phyloP scores from a whole-genome alignment of 371 early-diverging fungal species.

The Mortierella sp. region DNA sequence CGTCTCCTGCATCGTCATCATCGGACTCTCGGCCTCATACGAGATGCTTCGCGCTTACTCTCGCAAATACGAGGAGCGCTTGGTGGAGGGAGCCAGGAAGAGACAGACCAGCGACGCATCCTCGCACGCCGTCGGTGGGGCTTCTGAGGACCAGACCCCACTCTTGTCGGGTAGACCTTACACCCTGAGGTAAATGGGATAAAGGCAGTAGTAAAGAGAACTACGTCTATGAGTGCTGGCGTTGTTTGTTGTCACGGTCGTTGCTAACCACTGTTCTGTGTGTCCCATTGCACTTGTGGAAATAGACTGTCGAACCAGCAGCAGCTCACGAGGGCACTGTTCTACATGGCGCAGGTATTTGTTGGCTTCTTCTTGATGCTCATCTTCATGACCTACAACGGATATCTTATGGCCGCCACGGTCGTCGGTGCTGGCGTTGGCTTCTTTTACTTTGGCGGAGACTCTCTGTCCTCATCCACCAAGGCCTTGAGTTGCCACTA shows the following conservation, averaged over 20 bases:
- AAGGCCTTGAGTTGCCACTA: constrained; percentile 66
- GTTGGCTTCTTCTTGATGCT: constrained; percentile 87
- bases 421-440: constrained; percentile 82
- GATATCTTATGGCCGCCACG: constrained; percentile 79
- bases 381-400: constrained; percentile 92
- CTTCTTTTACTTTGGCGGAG: constrained; percentile 73
- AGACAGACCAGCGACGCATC: constrained; percentile 24
- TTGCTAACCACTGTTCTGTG: background rate
- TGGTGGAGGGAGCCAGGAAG: constrained; percentile 56
- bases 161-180: constrained; percentile 29
- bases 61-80: constrained; percentile 63
- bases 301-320: constrained; percentile 60
- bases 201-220: background rate
- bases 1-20: constrained; percentile 70
- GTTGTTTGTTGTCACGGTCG: background rate
- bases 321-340: constrained; percentile 66
- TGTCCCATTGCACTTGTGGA: background rate
- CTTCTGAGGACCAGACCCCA: constrained; percentile 34
- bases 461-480: constrained; percentile 53
- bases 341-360: constrained; percentile 77
- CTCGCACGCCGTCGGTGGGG: constrained; percentile 19
- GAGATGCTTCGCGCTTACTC: constrained; percentile 71
- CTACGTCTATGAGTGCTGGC: background rate
- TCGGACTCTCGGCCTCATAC: constrained; percentile 71
- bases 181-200: constrained; percentile 27